These are phyloP conservation scores for Halenospora varia DNA, from an alignment of 495 filamentous ascomycete genomes.

Conservation along the genomic window DNA sequence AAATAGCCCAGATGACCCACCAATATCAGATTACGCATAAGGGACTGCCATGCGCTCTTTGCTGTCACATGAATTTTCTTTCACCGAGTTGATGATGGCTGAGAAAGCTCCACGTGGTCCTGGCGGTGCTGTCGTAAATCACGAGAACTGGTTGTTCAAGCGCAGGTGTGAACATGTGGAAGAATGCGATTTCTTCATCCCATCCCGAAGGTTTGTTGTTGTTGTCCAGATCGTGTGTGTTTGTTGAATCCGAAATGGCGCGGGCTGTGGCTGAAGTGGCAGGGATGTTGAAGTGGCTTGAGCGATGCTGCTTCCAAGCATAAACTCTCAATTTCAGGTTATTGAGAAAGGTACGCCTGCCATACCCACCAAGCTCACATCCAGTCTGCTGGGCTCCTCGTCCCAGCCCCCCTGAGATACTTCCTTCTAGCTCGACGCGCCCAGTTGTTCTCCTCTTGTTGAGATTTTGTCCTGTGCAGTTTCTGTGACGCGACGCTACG, in stretches of 20 bases:
- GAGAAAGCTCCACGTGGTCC: neutral
- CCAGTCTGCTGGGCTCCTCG: neutral
- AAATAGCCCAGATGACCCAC: neutral
- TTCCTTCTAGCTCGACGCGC: neutral
- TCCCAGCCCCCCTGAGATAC: neutral
- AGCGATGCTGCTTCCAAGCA: neutral
- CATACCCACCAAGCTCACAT: neutral
- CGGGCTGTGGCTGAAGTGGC: neutral
- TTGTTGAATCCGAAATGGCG: neutral
- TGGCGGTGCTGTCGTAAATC: neutral
- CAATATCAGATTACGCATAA: neutral
- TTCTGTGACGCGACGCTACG: constrained; percentile 16
- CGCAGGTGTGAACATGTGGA: too few species aligned
- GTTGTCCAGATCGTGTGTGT: too few species aligned
- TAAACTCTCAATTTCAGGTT: neutral
- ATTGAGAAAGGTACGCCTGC: neutral
- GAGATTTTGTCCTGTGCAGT: neutral
- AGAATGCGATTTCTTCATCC: too few species aligned
- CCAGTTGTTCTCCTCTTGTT: neutral
- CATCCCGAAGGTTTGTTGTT: too few species aligned
- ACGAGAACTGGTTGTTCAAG: neutral
- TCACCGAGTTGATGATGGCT: neutral
- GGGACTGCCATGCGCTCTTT: neutral
- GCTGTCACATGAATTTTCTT: neutral
- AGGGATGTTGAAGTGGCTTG: neutral